phyloP scores from a whole-genome alignment of 306 rosid species.

The Lithocarpus polystachyus region DNA sequence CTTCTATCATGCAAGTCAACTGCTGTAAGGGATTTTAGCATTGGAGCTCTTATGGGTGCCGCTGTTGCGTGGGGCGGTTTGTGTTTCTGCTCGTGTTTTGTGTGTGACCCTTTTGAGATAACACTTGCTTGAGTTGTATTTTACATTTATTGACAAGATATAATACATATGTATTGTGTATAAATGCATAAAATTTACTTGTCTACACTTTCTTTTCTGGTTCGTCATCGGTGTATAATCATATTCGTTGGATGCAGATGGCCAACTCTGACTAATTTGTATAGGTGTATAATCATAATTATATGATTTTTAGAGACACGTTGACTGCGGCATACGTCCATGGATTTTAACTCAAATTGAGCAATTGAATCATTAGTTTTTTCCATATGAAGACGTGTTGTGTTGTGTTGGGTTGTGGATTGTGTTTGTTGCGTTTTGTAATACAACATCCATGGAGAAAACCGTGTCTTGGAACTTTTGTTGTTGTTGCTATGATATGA shows the following conservation, averaged over 20 bases:
- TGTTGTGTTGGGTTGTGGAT: background rate
- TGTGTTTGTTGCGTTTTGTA: background rate
- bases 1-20: slow-evolving; percentile 40
- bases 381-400: background rate
- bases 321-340: background rate
- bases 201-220: background rate
- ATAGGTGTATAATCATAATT: too few relatives aligned
- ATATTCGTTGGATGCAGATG: background rate
- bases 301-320: background rate
- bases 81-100: background rate
- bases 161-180: too few relatives aligned
- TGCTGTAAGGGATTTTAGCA: slow-evolving; percentile 18
- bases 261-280: too few relatives aligned
- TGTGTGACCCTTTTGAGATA: background rate
- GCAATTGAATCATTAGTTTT: background rate
- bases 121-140: background rate
- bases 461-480: background rate
- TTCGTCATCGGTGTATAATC: background rate
- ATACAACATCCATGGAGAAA: background rate
- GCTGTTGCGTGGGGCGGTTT: slow-evolving; percentile 51
- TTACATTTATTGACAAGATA: background rate
- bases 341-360: background rate
- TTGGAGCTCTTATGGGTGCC: slow-evolving; percentile 37
- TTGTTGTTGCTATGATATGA: background rate
- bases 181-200: background rate